phyloP scores from a whole-genome alignment of 2,329 filamentous ascomycete species.

The Colletotrichum chrysophilum region DNA sequence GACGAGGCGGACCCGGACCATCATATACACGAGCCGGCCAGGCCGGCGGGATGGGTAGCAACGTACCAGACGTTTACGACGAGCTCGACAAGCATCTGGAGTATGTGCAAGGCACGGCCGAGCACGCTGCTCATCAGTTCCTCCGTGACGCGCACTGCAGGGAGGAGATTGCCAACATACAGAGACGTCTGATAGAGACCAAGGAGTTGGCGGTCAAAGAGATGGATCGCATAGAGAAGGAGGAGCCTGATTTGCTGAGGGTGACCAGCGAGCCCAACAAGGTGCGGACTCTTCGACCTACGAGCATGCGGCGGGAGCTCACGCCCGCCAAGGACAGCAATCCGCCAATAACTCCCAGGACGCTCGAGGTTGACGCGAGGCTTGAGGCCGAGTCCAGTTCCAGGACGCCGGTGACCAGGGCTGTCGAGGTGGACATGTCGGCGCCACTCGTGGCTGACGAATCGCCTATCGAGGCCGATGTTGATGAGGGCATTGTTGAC shows the following conservation, averaged over 20 bases:
- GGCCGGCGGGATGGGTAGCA: slow-evolving; percentile 22
- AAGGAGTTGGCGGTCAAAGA: slow-evolving; percentile 65
- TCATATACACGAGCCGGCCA: slow-evolving; percentile 12
- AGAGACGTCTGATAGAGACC: slow-evolving; percentile 68
- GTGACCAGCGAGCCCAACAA: slow-evolving; percentile 44
- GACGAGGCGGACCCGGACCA: slow-evolving; percentile 26
- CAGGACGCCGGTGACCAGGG: neutral
- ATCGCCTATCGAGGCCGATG: slow-evolving; percentile 30
- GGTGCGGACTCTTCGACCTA: slow-evolving; percentile 55
- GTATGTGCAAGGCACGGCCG: slow-evolving; percentile 79
- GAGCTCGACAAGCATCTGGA: slow-evolving; percentile 80
- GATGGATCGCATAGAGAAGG: slow-evolving; percentile 58
- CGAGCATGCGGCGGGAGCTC: slow-evolving; percentile 56
- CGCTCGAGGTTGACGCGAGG: slow-evolving; percentile 37
- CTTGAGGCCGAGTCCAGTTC: slow-evolving; percentile 21
- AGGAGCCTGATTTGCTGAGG: slow-evolving; percentile 52
- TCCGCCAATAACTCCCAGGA: slow-evolving; percentile 15
- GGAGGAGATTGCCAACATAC: slow-evolving; percentile 75
- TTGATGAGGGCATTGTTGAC: slow-evolving; percentile 46
- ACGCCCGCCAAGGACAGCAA: slow-evolving; percentile 27
- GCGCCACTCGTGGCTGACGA: slow-evolving; percentile 17
- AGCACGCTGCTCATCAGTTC: slow-evolving; percentile 87
- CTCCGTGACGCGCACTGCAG: slow-evolving; percentile 86
- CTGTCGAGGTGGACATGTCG: slow-evolving; percentile 8
- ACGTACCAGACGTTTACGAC: slow-evolving; percentile 64